Conservation (phyloP, 2,329 filamentous ascomycete genomes). For the Penicillium sp. region DNA sequence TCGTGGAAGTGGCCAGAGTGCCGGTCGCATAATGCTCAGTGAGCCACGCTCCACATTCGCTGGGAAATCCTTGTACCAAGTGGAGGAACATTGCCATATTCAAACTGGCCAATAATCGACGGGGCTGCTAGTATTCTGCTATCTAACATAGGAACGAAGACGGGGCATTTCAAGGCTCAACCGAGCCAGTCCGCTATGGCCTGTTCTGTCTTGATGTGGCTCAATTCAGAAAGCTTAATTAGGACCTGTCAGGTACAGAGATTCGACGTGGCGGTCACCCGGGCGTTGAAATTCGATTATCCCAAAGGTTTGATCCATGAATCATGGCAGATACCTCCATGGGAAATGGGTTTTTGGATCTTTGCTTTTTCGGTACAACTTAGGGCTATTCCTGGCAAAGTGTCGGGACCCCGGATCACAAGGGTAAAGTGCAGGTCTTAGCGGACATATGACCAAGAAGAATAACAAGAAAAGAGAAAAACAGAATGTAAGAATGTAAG, state of each 20-base stretch:
- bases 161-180: no score
- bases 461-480: neutral
- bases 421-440: neutral
- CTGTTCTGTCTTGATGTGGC: no score
- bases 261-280: neutral
- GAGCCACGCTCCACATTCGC: conserved; percentile 26
- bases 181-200: no score
- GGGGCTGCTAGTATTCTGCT: conserved; percentile 17
- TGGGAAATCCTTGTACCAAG: conserved; percentile 30
- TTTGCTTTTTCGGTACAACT: neutral
- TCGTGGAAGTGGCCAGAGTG: neutral
- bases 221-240: neutral
- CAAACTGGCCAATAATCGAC: conserved; percentile 22
- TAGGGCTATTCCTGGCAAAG: neutral
- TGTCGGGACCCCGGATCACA: neutral
- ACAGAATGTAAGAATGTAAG: no score
- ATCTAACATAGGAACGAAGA: conserved; percentile 23
- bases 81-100: conserved; percentile 21
- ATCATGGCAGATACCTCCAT: neutral
- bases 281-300: neutral
- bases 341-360: neutral
- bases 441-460: neutral
- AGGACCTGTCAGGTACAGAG: neutral
- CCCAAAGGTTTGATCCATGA: neutral
- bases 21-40: conserved; percentile 3